Evolutionary conservation across 768 basidiomycete genomes (phyloP).

Genomic region (Gloeostereum incarnatum): DNA sequence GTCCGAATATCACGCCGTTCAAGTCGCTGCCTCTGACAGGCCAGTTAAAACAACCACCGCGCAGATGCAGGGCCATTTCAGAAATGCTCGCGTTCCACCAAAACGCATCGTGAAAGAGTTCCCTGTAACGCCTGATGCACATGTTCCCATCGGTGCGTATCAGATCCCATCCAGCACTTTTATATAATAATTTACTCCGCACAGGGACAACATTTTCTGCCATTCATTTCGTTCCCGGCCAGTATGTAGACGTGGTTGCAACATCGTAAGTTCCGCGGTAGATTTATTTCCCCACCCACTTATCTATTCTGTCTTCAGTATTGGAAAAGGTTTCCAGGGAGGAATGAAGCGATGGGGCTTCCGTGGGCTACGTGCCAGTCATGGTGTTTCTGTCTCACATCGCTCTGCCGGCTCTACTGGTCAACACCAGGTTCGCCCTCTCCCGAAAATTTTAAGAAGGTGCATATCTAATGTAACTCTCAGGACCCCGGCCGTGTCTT

Average conservation of each 20-base stretch:
- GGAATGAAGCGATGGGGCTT: conserved; percentile 97
- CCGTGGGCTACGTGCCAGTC: conserved; percentile 83
- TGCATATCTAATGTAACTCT: conserved; percentile 4
- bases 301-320: conserved; percentile 32
- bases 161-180: conserved; percentile 1
- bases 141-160: conserved; percentile 76
- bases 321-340: conserved; percentile 96
- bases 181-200: not conserved
- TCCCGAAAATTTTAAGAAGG: not conserved
- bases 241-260: conserved; percentile 86
- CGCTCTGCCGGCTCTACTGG: conserved; percentile 90
- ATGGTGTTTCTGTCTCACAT: conserved; percentile 94
- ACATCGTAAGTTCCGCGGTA: conserved; percentile 59
- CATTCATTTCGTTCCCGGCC: conserved; percentile 94
- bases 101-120: conserved; percentile 88
- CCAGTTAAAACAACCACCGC: conserved; percentile 62
- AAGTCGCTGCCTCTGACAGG: conserved; percentile 79
- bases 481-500: conserved; percentile 95
- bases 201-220: conserved; percentile 85
- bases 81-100: conserved; percentile 68
- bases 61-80: conserved; percentile 87
- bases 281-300: not conserved
- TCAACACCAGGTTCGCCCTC: conserved; percentile 72
- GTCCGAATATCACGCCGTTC: conserved; percentile 84
- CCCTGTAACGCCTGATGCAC: conserved; percentile 79